A percentile compares a stretch with the other conserved stretches of the same genome.
These are phyloP conservation scores for Trapa bicornis DNA, from an alignment of 345 rosid genomes.

Conservation along the genomic window DNA sequence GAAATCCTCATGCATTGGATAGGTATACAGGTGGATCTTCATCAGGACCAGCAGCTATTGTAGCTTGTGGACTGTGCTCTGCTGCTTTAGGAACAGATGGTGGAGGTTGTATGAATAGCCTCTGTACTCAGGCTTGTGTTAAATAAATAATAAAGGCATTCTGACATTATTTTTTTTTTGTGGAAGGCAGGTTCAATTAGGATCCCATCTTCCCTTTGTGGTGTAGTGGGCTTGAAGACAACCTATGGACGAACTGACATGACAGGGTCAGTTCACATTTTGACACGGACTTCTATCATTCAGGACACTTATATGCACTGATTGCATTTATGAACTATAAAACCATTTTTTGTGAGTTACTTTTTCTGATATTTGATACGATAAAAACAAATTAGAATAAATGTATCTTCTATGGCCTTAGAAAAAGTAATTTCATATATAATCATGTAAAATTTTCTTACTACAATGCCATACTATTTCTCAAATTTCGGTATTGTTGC, in stretches of 20 bases:
- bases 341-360: neutral
- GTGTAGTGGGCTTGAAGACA: slow-evolving; percentile 77
- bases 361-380: neutral
- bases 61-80: slow-evolving; percentile 80
- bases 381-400: neutral
- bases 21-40: slow-evolving; percentile 95
- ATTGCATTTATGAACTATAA: neutral
- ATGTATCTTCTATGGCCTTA: neutral
- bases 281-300: neutral
- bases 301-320: neutral
- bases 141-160: neutral
- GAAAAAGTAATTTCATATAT: neutral
- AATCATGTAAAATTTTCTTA: neutral
- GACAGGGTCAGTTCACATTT: slow-evolving; percentile 39
- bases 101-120: slow-evolving; percentile 49
- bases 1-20: slow-evolving; percentile 75
- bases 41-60: slow-evolving; percentile 87
- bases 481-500: slow-evolving; percentile 9
- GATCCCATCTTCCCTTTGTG: slow-evolving; percentile 73
- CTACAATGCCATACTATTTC: neutral
- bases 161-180: slow-evolving; percentile 3
- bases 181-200: slow-evolving; percentile 62
- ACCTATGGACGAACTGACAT: slow-evolving; percentile 72
- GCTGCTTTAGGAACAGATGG: slow-evolving; percentile 94
- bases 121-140: slow-evolving; percentile 4